Percentiles rank a stretch among this genome's conserved stretches.
phyloP scores from a whole-genome alignment of 2,329 filamentous ascomycete species.

The Neofusicoccum laricinum region DNA sequence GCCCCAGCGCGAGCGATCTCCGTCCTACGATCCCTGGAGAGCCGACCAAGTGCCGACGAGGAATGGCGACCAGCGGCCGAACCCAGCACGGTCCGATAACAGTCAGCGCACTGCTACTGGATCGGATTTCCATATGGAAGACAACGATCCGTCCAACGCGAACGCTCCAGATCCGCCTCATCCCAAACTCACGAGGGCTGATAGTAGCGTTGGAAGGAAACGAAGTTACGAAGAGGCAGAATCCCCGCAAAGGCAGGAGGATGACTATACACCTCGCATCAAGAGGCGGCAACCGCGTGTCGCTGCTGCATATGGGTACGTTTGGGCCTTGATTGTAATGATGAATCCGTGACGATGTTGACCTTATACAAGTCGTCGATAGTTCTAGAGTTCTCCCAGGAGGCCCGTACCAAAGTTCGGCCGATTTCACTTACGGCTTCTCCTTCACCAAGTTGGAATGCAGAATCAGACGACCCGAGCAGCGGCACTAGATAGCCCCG shows the following conservation, averaged over 20 bases:
- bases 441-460: background rate
- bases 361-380: constrained; percentile 6
- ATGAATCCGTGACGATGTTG: background rate
- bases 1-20: constrained; percentile 22
- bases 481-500: background rate
- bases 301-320: constrained; percentile 34
- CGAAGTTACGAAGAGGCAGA: constrained; percentile 37
- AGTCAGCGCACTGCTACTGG: constrained; percentile 34
- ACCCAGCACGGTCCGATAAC: constrained; percentile 32
- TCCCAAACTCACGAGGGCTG: constrained; percentile 26
- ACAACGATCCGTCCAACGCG: constrained; percentile 12
- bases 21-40: constrained; percentile 22
- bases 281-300: constrained; percentile 34
- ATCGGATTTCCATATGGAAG: constrained; percentile 32
- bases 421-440: too few relatives aligned
- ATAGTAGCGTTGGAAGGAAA: constrained; percentile 34
- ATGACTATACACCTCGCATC: constrained; percentile 32
- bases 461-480: background rate
- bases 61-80: constrained; percentile 25
- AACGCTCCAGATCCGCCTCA: constrained; percentile 19
- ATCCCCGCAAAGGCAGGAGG: constrained; percentile 29
- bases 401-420: background rate
- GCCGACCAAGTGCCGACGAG: constrained; percentile 19
- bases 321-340: background rate
- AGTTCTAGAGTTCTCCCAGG: background rate